Evolutionary conservation across 768 basidiomycete species (phyloP), one percentile per base, ranked within the genome.

Genomic region (Butyriboletus loyo): DNA sequence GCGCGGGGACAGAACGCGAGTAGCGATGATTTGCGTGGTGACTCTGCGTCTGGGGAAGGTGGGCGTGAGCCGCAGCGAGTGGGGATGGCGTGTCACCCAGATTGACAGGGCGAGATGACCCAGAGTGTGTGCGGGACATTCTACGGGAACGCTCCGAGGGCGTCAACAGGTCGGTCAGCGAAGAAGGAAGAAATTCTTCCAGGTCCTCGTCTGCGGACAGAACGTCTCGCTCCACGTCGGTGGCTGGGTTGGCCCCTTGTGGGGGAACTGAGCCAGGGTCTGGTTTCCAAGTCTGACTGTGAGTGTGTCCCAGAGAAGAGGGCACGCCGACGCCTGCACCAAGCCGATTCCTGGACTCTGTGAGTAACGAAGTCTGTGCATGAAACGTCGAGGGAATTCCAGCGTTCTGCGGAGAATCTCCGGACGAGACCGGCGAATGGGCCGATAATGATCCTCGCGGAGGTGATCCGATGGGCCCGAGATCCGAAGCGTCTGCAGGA

Each of bases 131-230:
- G 45, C 91, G 78, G 28, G 87, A 89, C 80, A 92, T 85, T 39
- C 93, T 75, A 30, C 95, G 76, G 30, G 82, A 87, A 57, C 86
- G 79, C 71, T 98, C 96, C 59, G 86, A 87, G 0, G 91, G 90
- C 0, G 94, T 96, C 42, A 98, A 75, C 7, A 98, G 77, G 54
- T 98, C 95, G 25, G 85, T 91, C 42, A 98, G 73, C 5, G 87
- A 90, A 49, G 89, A 85, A 0, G 96, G 96, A 28, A 98, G 67
- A 66, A 98, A 89, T 51, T 93, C 94, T 63, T 93, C 92, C 43
- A 91, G 65, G 58, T 94, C 90, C 40, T 85, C 91, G 44, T 87
- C 88, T 25, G 44, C 37, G 5, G 46, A 36, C 13, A 59, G 35
- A 7, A 44, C 22, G 19, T 85, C 84, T 7, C 77, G 79, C 0